Evolutionary conservation across 148 eudicot species (phyloP), one percentile per base, ranked within the genome.

Genomic region (Vaccinium macrocarpon): DNA sequence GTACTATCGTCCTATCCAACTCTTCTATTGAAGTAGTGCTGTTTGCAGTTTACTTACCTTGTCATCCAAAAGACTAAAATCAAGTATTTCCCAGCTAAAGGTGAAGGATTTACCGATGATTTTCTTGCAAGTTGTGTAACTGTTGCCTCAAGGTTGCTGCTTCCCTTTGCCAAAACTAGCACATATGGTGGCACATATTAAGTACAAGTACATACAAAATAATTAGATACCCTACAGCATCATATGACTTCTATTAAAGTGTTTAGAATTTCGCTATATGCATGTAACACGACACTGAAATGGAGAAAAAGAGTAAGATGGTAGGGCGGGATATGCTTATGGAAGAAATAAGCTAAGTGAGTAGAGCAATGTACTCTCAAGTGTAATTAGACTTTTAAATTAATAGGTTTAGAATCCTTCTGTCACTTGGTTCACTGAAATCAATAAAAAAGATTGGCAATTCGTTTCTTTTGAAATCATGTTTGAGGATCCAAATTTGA

Each of bases 101-200:
- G 29, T 9, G 55, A 81, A 55, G 55, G 75, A 29, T 79, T 62
- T 90, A 94, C 98, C 98, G 82, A 57, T 94, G 98, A 79, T 88
- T 94, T 88, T 87, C 94, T 89, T 93, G 92, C 88, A 94, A 87
- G 88, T 85, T 90, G 78, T 92, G 92, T 72, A 94, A 85, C 81
- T 94, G 98, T 75, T 93, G 93, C 86, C 90, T 90, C 80, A 94
- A 83, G 89, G 88, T 91, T 83, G 92, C 92, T 59, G 92, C 93
- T 88, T 94, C 94, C 85, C 92, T 87, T 88, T 94, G 94, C 98
- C 94, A 94, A 76, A 88, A 92, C 98, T 94, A 87, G 81, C 72
- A 87, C 83, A 11, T 75, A 64, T 56, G 82, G 53, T 59, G 56
- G 59, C 42, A 68, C 8, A 4, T 23, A 68, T 27, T 27, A 27